Percentiles rank a stretch among this genome's conserved stretches.
Evolutionary conservation across 2,329 filamentous ascomycete genomes (phyloP).

Genomic region (Zelopaecilomyces penicillatus): DNA sequence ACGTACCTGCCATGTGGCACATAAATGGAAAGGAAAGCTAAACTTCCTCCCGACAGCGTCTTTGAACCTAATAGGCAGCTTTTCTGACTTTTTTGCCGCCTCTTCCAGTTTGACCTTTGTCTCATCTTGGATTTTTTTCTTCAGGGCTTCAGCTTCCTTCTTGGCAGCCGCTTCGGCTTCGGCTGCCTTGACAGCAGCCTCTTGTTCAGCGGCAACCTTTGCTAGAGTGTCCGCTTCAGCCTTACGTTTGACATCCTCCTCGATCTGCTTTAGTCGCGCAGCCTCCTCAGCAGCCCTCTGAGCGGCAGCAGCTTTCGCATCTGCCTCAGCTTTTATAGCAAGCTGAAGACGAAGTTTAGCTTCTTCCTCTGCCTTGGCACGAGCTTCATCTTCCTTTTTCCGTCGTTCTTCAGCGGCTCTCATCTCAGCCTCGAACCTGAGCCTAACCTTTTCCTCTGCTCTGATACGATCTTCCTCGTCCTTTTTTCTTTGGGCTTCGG

Average conservation of each 20-base stretch:
- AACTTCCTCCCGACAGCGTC: conserved; percentile 88
- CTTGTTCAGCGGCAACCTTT: conserved; percentile 32
- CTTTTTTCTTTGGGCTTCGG: conserved; percentile 33
- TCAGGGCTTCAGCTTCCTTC: conserved; percentile 50
- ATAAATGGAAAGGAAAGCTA: conserved; percentile 81
- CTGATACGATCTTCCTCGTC: conserved; percentile 31
- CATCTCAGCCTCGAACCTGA: conserved; percentile 33
- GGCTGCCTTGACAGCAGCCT: conserved; percentile 31
- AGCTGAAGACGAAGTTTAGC: conserved; percentile 33
- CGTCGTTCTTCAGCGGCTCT: conserved; percentile 35
- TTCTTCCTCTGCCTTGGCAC: conserved; percentile 38
- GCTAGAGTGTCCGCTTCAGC: conserved; percentile 31
- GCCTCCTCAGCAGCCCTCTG: conserved; percentile 34
- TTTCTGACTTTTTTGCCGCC: conserved; percentile 46
- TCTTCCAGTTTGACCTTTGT: conserved; percentile 42
- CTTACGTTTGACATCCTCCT: conserved; percentile 30
- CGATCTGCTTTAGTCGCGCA: conserved; percentile 28
- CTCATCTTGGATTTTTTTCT: conserved; percentile 48
- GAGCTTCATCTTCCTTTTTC: conserved; percentile 30
- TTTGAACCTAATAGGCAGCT: conserved; percentile 78
- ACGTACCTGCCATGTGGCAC: conserved; percentile 73
- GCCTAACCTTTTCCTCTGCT: conserved; percentile 40
- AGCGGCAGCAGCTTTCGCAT: conserved; percentile 33
- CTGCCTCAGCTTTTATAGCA: conserved; percentile 33
- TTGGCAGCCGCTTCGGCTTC: conserved; percentile 40